A percentile compares a stretch with the other conserved stretches of the same genome.
These are phyloP conservation scores for Phytophthora aleatoria DNA, from an alignment of 352 stramenopile species.

Conservation along the genomic window DNA sequence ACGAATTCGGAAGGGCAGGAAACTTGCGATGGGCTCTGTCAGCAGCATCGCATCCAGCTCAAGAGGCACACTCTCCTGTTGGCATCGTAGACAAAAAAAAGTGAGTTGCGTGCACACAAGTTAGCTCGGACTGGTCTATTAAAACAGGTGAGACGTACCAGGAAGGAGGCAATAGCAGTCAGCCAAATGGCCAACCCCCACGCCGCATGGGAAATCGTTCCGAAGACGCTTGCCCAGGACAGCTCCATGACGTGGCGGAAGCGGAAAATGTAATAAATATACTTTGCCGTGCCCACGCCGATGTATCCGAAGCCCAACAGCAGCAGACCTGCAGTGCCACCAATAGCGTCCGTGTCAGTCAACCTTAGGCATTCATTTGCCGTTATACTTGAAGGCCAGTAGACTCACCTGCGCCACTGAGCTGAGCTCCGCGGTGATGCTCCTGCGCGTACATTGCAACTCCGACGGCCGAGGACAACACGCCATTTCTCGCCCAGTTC, in stretches of 20 bases:
- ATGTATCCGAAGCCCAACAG: slow-evolving; percentile 89
- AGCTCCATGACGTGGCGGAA: slow-evolving; percentile 89
- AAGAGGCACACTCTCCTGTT: slow-evolving; percentile 83
- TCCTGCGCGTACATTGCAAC: slow-evolving; percentile 91
- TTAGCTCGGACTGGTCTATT: slow-evolving; percentile 10
- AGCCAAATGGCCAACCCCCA: slow-evolving; percentile 87
- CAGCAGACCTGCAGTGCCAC: slow-evolving; percentile 48
- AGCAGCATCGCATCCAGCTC: slow-evolving; percentile 86
- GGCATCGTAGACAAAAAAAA: neutral
- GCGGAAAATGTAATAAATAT: slow-evolving; percentile 91
- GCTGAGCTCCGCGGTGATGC: slow-evolving; percentile 83
- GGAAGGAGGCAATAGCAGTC: slow-evolving; percentile 83
- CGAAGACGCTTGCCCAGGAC: slow-evolving; percentile 85
- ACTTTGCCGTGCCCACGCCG: slow-evolving; percentile 86
- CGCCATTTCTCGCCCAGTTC: slow-evolving; percentile 88
- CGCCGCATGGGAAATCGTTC: slow-evolving; percentile 80
- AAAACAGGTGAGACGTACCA: slow-evolving; percentile 45
- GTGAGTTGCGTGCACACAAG: neutral
- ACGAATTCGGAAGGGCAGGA: slow-evolving; percentile 82
- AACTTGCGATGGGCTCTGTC: slow-evolving; percentile 83
- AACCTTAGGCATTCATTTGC: neutral
- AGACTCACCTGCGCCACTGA: slow-evolving; percentile 71
- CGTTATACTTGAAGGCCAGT: too few relatives aligned
- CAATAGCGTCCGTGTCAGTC: slow-evolving; percentile 1
- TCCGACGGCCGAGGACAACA: slow-evolving; percentile 79